Conservation (phyloP, 140 eudicot species). For the Erigeron philadelphicus region DNA sequence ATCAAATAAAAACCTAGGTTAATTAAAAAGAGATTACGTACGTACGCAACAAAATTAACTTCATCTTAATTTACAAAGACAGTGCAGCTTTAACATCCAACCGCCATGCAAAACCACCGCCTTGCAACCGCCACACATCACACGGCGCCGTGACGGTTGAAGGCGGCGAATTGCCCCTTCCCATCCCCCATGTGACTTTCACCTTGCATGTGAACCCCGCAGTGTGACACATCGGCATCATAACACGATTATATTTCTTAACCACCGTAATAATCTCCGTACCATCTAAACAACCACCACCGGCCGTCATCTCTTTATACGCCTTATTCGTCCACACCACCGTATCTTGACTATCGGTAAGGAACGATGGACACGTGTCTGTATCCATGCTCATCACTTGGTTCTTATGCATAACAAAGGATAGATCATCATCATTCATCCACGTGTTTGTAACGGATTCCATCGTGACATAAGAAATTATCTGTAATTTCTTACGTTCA, state of each 20-base stretch:
- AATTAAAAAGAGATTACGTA: too few species aligned
- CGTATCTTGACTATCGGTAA: conserved; percentile 41
- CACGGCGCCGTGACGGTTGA: conserved; percentile 50
- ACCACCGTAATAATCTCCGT: conserved; percentile 34
- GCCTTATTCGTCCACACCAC: conserved; percentile 73
- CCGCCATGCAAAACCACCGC: conserved; percentile 83
- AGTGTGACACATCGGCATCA: conserved; percentile 27
- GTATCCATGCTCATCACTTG: conserved; percentile 39
- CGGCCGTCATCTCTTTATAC: conserved; percentile 39
- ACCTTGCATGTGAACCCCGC: conserved; percentile 65
- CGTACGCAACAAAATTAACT: too few species aligned
- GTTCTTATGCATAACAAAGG: conserved; percentile 45
- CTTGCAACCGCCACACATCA: conserved; percentile 70
- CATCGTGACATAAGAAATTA: conserved; percentile 45
- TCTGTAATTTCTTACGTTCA: neutral
- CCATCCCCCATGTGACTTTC: conserved; percentile 50
- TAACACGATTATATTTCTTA: conserved; percentile 37
- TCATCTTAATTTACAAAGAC: neutral
- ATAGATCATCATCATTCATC: conserved; percentile 25
- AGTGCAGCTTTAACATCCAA: conserved; percentile 69
- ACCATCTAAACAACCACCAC: conserved; percentile 24
- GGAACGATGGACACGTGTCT: conserved; percentile 77
- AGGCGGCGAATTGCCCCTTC: conserved; percentile 9
- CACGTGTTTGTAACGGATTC: conserved; percentile 70
- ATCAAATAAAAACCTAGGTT: too few species aligned